Evolutionary conservation across 169 alveolate genomes (phyloP), one percentile per base, ranked within the genome.

Genomic region (Babesia caballi): DNA sequence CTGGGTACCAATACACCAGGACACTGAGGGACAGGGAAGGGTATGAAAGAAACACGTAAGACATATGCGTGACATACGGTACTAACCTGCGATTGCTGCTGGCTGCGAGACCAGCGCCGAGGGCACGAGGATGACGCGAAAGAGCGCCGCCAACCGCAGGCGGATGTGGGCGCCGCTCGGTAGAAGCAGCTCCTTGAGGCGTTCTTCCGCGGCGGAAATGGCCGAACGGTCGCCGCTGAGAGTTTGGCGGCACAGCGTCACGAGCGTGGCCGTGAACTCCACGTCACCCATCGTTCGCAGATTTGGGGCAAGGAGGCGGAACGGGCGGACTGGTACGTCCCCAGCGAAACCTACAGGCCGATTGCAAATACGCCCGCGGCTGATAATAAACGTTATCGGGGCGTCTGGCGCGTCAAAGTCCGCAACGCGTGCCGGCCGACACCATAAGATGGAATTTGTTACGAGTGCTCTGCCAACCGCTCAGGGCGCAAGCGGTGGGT

Each of bases 181-280:
- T n/a, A 71, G 66, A 0, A 81, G 56, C 58, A 81, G 35, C 42
- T 32, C 54, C 50, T 61, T 53, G 56, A 72, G 58, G 25, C 40
- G 66, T 15, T 81, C 88, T 28, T 81, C 88, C 0, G 88, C 88
- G 2, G 78, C 28, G 15, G 50, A 23, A 21, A 81, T 81, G 25
- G 81, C 44, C n/a, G 78, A 14, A 4, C 44, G 46, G 41, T 81
- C 72, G 21, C 84, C 81, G 28, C 84, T 70, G 47, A 81, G 66
- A 7, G 88, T 27, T 56, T 81, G 83, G 12, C 84, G 68, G 46
- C 83, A 81, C 52, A 81, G 66, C 33, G 88, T 46, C 42, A 81
- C 65, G 15, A 81, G 30, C 42, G 87, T 35, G 17, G 73, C 51
- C 46, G 66, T 78, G 61, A 78, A 78, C 25, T 17, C 44, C 23